phyloP scores from a whole-genome alignment of 75 land plant genomes.

The Pinus taeda region DNA sequence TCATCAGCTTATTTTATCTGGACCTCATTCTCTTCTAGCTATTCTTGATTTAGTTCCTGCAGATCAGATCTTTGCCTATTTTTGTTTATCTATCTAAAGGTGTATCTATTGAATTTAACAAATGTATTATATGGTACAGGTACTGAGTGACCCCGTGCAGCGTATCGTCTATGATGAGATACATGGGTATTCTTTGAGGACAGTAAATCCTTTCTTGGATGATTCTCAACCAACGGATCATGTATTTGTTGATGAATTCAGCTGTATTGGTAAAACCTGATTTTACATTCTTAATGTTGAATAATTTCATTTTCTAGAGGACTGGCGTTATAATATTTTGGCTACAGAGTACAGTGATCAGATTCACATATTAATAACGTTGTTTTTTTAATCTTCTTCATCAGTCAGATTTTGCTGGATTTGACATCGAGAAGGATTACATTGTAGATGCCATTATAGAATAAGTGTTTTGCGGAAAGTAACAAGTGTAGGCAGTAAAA shows the following conservation, averaged over 20 bases:
- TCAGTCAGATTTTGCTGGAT: neutral
- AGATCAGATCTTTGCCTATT: neutral
- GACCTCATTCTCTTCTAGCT: neutral
- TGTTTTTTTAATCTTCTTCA: neutral
- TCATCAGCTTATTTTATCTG: neutral
- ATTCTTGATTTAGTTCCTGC: neutral
- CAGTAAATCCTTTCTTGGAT: slow-evolving; percentile 81
- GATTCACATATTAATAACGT: no score
- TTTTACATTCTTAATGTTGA: neutral
- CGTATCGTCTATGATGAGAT: slow-evolving; percentile 95
- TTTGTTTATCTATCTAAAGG: slow-evolving; percentile 3
- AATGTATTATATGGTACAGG: slow-evolving; percentile 37
- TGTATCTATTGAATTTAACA: neutral
- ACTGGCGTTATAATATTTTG: neutral
- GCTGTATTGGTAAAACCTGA: slow-evolving; percentile 81
- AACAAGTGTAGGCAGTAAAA: neutral
- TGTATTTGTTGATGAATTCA: slow-evolving; percentile 94
- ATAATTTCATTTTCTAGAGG: neutral
- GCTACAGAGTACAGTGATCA: neutral
- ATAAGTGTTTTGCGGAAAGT: neutral
- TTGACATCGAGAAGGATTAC: slow-evolving; percentile 1
- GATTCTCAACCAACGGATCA: slow-evolving; percentile 62
- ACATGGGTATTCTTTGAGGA: slow-evolving; percentile 86
- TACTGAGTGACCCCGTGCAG: slow-evolving; percentile 95
- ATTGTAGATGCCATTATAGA: neutral